Evolutionary conservation across 2,329 filamentous ascomycete genomes (phyloP), one percentile per base, ranked within the genome.

Genomic region (Penicillium sp.): DNA sequence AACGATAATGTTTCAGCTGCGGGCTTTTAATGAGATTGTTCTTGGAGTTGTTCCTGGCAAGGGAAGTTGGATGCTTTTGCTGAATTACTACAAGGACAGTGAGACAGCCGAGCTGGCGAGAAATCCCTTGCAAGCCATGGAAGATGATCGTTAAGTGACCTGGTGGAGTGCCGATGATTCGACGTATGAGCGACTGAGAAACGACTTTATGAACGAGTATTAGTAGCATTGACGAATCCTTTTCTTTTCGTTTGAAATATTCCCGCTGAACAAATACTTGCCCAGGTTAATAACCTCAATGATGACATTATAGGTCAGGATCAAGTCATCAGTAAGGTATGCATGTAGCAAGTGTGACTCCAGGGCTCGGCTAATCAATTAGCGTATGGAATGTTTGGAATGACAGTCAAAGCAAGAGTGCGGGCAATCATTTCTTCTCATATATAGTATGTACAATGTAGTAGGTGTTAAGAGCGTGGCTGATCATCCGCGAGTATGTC

Each of bases 401-500:
- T 14, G 6, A n/a, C 13, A 4, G 7, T 4, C 16, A n/a, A 40
- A 8, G 44, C 40, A 7, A 27, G 9, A 40, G 18, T 16, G 16
- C 21, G 3, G 24, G n/a, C 16, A 31, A 21, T 31, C 47, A 43
- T 53, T n/a, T 22, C 14, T 52, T 42, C n/a, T 48, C 36, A 40
- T 50, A 50, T 42, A 48, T 50, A 36, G 14, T 36, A 54, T 54
- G 34, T 54, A 54, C 52, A 50, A 18, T 38, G 16, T 8, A 24
- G 34, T 36, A 11, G 13, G 18, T n/a, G 38, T 18, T 27, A 21
- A 40, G 47, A 51, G 52, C 60, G 60, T 36, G 55, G 57, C 47
- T 65, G 63, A 46, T 71, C 67, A 54, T 68, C 64, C 10, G 75
- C 76, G 50, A 84, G 67, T 53, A 85, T 79, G 59, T 83, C 81